phyloP scores from a whole-genome alignment of 2,329 filamentous ascomycete genomes.

The Colletotrichum agaves region DNA sequence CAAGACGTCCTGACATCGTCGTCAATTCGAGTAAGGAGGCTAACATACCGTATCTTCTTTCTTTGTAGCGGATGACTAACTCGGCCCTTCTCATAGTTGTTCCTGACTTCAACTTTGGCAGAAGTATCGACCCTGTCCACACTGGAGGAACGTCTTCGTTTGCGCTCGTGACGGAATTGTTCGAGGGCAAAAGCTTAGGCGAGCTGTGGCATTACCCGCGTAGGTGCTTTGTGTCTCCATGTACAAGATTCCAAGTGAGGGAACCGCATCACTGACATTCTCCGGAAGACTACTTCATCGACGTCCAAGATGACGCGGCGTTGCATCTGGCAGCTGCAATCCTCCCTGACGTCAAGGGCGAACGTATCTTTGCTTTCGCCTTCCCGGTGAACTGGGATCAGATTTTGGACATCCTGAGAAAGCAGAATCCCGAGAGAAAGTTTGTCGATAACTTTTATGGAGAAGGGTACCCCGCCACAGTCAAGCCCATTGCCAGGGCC shows the following conservation, averaged over 20 bases:
- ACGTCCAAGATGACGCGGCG: slow-evolving; percentile 60
- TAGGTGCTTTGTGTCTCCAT: not conserved
- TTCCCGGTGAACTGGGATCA: slow-evolving; percentile 59
- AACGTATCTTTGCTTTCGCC: slow-evolving; percentile 66
- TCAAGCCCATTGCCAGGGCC: slow-evolving; percentile 17
- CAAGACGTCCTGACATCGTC: slow-evolving; percentile 30
- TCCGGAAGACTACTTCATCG: slow-evolving; percentile 54
- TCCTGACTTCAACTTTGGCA: slow-evolving; percentile 45
- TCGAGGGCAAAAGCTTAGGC: slow-evolving; percentile 35
- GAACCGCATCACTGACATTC: not conserved
- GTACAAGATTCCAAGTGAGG: not conserved
- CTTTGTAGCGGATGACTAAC: not conserved
- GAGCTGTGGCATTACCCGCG: slow-evolving; percentile 19
- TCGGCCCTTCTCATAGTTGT: slow-evolving; percentile 41
- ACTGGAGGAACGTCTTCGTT: slow-evolving; percentile 42
- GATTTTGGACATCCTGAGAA: slow-evolving; percentile 45
- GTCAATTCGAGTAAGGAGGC: slow-evolving; percentile 20
- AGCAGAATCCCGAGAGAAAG: slow-evolving; percentile 31
- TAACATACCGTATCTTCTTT: not conserved
- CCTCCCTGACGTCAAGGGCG: slow-evolving; percentile 54
- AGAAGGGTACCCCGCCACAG: slow-evolving; percentile 13
- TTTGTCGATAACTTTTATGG: slow-evolving; percentile 38
- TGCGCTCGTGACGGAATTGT: slow-evolving; percentile 39
- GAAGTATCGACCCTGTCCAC: slow-evolving; percentile 34
- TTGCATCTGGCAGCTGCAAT: slow-evolving; percentile 64